These are phyloP conservation scores for Aspergillus brasiliensis DNA, from an alignment of 2,329 filamentous ascomycete genomes.

Conservation along the genomic window DNA sequence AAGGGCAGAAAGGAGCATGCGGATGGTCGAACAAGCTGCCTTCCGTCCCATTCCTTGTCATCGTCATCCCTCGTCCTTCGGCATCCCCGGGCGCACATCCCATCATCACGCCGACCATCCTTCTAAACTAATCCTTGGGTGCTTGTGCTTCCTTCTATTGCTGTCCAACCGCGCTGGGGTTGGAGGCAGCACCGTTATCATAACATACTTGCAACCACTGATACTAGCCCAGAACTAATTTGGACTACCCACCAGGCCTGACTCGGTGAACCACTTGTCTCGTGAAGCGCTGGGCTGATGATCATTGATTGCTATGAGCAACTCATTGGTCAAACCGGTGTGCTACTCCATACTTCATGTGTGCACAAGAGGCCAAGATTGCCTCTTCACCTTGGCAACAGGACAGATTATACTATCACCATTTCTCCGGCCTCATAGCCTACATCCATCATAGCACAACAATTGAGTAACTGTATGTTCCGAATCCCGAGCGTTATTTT, in stretches of 20 bases:
- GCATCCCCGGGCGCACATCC: conserved; percentile 14
- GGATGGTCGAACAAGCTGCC: conserved; percentile 3
- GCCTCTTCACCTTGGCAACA: background rate
- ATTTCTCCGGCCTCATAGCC: background rate
- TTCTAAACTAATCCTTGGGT: background rate
- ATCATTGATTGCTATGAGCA: background rate
- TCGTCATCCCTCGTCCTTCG: conserved; percentile 10
- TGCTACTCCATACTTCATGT: background rate
- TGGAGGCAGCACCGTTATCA: background rate
- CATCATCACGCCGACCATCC: conserved; percentile 1
- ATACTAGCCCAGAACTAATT: background rate
- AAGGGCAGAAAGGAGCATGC: conserved; percentile 8
- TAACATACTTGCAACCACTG: background rate
- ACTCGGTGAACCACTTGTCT: background rate
- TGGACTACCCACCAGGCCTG: background rate
- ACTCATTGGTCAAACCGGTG: background rate
- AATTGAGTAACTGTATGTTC: background rate
- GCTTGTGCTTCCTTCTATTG: conserved; percentile 2
- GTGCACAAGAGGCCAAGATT: background rate
- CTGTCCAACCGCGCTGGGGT: conserved; percentile 6
- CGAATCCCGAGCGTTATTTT: background rate
- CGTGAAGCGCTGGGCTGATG: background rate
- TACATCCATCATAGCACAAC: background rate
- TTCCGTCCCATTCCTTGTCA: background rate
- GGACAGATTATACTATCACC: background rate